phyloP scores from a whole-genome alignment of 2,329 filamentous ascomycete species.

The Aquanectria penicillioides region DNA sequence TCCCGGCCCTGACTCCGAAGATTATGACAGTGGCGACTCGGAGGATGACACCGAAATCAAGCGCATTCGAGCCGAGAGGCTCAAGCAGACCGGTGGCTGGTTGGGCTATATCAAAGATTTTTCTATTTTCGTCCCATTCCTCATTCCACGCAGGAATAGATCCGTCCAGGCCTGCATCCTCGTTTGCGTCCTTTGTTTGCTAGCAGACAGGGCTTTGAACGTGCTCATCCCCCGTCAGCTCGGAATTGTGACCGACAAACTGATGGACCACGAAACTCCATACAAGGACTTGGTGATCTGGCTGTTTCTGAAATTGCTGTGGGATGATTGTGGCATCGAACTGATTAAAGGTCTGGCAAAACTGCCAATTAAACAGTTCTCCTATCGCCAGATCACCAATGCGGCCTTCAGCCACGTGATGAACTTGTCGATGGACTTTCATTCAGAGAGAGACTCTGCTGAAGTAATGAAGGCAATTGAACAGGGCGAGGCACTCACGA shows the following conservation, averaged over 20 bases:
- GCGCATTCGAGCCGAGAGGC: slow-evolving; percentile 37
- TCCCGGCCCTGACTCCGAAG: neutral
- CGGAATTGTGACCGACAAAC: slow-evolving; percentile 43
- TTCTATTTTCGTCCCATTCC: slow-evolving; percentile 43
- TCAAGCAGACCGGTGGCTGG: slow-evolving; percentile 45
- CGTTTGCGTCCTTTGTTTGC: slow-evolving; percentile 36
- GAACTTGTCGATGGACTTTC: slow-evolving; percentile 76
- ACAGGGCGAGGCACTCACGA: slow-evolving; percentile 68
- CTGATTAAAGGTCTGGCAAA: slow-evolving; percentile 41
- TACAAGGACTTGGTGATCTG: slow-evolving; percentile 33
- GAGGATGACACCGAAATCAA: slow-evolving; percentile 41
- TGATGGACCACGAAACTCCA: slow-evolving; percentile 34
- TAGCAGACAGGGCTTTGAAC: slow-evolving; percentile 40
- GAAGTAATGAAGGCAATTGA: slow-evolving; percentile 73
- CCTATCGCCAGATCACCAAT: slow-evolving; percentile 65
- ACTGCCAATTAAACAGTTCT: slow-evolving; percentile 49
- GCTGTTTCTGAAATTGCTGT: slow-evolving; percentile 27
- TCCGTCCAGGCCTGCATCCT: slow-evolving; percentile 44
- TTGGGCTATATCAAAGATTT: slow-evolving; percentile 45
- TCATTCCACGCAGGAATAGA: slow-evolving; percentile 44
- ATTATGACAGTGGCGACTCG: slow-evolving; percentile 27
- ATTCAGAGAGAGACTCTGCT: slow-evolving; percentile 71
- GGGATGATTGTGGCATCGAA: slow-evolving; percentile 17
- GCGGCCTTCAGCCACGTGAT: slow-evolving; percentile 75
- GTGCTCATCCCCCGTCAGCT: slow-evolving; percentile 46